Base-by-base conservation (phyloP, 2,329 filamentous ascomycete species). In the Blastomyces parvus region DNA sequence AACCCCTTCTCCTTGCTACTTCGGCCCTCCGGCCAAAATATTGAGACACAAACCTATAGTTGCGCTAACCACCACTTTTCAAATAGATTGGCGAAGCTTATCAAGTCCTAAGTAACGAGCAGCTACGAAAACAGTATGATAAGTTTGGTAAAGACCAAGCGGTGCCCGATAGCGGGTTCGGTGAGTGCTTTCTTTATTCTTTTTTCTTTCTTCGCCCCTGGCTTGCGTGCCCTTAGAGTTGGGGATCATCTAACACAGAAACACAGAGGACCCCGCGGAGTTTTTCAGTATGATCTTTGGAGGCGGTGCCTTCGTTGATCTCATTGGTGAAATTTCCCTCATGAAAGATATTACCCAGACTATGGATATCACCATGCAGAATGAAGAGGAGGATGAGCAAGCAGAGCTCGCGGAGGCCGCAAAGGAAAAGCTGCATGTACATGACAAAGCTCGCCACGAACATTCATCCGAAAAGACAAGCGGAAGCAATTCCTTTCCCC, bases 251-350 rank as follows among this genome's bases (percentile, higher is more conserved):
- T 27, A 62, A 62, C 40, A 59, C 42, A 40, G 4, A 48, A 22
- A 56, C 62, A 62, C 72, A 85, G 85, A 88, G 81, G 94, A 99
- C 75, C 94, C 94, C 0, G 84, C 91, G 67, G 94, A 99, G 78
- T 99, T 99, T 83, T 99, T 99, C 79, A 89, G 89, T 71, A 95
- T 92, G 81, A 99, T 99, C 70, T 99, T 99, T 73, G 94, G 94
- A 69, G 94, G 94, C 65, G 93, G 97, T 70, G 91, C 93, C 14
- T 99, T 99, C 72, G 82, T 88, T 65, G 93, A 99, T 80, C 91
- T 94, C 82, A 97, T 99, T 72, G 94, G 94, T 69, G 94, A 99
- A 82, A 96, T 99, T 70, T 94, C 90, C 60, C 85, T 99, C 64
- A 97, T 99, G 90, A 97, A 97, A 80, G 94, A 99, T 73, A 83